These are phyloP conservation scores for Polygonum aviculare DNA, from an alignment of 148 eudicot species.

Conservation along the genomic window DNA sequence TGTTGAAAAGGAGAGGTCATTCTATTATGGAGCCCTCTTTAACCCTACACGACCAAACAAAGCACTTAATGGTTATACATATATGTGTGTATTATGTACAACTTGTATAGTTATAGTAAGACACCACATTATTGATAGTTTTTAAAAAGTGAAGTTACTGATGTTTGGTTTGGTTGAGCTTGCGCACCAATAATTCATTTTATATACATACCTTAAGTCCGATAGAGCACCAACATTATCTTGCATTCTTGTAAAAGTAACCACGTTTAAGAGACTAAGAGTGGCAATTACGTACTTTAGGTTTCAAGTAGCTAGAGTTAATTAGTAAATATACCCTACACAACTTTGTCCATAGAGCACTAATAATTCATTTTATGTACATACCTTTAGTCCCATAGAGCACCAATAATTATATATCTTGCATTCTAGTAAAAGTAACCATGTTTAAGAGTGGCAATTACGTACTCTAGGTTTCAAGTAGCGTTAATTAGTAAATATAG, in stretches of 20 bases:
- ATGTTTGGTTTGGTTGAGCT: not conserved
- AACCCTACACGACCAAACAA: slow-evolving; percentile 8
- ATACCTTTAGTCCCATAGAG: not conserved
- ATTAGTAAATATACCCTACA: too few relatives aligned
- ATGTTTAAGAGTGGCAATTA: not conserved
- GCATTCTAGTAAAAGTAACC: not conserved
- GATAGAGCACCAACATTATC: not conserved
- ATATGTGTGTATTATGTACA: not conserved
- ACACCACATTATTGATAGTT: not conserved
- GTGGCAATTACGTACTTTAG: not conserved
- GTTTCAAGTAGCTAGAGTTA: not conserved
- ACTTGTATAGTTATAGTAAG: not conserved
- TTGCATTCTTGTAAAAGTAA: not conserved
- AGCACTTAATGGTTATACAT: not conserved
- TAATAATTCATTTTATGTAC: not conserved
- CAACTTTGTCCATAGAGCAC: too few relatives aligned
- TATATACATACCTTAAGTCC: not conserved
- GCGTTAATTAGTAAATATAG: not conserved
- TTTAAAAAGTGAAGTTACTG: not conserved
- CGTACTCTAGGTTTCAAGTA: not conserved
- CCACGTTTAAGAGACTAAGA: not conserved
- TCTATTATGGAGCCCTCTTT: not conserved
- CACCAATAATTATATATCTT: not conserved
- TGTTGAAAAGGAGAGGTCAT: slow-evolving; percentile 6
- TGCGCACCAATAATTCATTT: not conserved